Evolutionary conservation across 129 eudicot genomes (phyloP).

Genomic region (Flaveria trinervia): DNA sequence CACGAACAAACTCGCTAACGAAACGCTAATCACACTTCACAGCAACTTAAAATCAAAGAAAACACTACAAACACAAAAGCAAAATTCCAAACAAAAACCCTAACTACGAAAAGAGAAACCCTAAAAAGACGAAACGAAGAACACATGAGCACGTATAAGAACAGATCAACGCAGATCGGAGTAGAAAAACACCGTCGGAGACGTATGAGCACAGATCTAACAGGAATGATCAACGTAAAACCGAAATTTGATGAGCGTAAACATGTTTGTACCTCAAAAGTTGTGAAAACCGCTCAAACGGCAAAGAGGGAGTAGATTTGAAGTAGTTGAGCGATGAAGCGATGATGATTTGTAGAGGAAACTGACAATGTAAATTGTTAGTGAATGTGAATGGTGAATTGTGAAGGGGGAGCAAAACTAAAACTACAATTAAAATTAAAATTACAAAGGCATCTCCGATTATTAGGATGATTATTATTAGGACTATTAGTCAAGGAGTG

Average conservation of each 20-base stretch:
- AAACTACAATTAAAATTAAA: no score
- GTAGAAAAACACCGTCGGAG: conserved; percentile 14
- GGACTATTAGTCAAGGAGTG: background rate
- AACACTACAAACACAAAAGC: background rate
- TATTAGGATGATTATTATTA: background rate
- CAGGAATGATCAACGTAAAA: conserved; percentile 2
- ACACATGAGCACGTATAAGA: background rate
- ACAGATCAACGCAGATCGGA: conserved; percentile 25
- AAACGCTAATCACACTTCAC: conserved; percentile 16
- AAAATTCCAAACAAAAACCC: conserved; percentile 22
- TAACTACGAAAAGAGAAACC: conserved; percentile 19
- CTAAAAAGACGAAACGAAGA: conserved; percentile 1
- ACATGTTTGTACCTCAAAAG: conserved; percentile 12
- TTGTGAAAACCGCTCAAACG: background rate
- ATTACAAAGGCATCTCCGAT: background rate
- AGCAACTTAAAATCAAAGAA: conserved; percentile 12
- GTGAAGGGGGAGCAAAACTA: background rate
- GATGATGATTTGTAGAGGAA: conserved; percentile 20
- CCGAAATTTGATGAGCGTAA: conserved; percentile 14
- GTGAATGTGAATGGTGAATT: background rate
- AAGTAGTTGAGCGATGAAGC: background rate
- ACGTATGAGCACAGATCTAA: conserved; percentile 25
- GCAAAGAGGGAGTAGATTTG: background rate
- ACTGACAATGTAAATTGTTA: background rate
- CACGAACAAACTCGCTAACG: background rate